Conservation (phyloP, 169 alveolate species). For the Cystoisospora suis region DNA sequence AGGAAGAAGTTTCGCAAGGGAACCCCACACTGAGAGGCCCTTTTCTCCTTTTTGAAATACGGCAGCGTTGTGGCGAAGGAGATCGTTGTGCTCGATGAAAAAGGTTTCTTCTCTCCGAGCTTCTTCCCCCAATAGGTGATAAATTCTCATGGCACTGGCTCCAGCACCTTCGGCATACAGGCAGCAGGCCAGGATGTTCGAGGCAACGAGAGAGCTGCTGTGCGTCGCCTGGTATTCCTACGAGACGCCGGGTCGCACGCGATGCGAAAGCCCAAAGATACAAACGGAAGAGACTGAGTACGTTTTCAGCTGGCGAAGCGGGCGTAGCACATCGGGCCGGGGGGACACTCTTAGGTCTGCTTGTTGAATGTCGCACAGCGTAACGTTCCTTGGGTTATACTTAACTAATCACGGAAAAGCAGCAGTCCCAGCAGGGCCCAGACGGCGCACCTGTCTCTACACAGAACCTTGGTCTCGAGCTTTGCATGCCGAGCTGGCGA, state of each 20-base stretch:
- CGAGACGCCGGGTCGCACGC: neutral
- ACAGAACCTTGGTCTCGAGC: too few species aligned
- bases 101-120: neutral
- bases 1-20: neutral
- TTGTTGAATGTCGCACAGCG: too few species aligned
- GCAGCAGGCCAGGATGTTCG: slow-evolving; percentile 12
- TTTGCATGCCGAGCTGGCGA: too few species aligned
- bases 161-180: slow-evolving; percentile 21
- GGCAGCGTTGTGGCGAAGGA: slow-evolving; percentile 33
- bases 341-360: too few species aligned
- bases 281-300: neutral
- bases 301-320: too few species aligned
- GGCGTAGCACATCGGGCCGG: too few species aligned
- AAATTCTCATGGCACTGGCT: neutral
- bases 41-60: neutral
- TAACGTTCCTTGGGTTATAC: too few species aligned
- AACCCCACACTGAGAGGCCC: slow-evolving; percentile 14
- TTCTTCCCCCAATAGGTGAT: neutral
- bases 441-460: too few species aligned
- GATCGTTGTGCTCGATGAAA: slow-evolving; percentile 21
- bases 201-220: neutral
- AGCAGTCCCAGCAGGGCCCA: too few species aligned
- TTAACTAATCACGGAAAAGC: too few species aligned
- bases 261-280: neutral
- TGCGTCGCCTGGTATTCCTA: slow-evolving; percentile 15